Evolutionary conservation across 2,329 filamentous ascomycete genomes (phyloP), one percentile per base, ranked within the genome.

Genomic region (Beauveria sp.): DNA sequence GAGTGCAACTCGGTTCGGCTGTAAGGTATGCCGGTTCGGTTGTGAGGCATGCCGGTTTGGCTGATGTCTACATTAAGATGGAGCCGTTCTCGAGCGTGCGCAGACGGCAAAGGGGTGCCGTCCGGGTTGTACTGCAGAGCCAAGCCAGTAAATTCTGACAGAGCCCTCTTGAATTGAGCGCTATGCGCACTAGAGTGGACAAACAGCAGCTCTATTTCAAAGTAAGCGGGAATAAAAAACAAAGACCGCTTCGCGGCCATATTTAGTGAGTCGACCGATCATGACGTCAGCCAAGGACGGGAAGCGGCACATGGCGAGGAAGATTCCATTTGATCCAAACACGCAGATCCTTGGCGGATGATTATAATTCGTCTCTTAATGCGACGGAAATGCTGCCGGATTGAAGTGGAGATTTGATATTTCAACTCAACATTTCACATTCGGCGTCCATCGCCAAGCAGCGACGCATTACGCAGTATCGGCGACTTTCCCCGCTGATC

Each of bases 251-350:
- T 4, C 12, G 26, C 3, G 37, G 2, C 20, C 26, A 48, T 48
- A 12, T 14, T 12, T 14, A 1, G 9, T 26, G n/a, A 48, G 43
- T 2, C 41, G 9, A 26, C 16, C 28, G 4, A 20, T 12, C 41
- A 56, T 56, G 43, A 56, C 54, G 54, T 56, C 54, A 56, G 54
- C 43, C 43, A 48, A 56, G 54, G 30, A 12, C 28, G 54, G 54
- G 12, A 47, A 16, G 41, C 54, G 54, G 41, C 3, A 47, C 41
- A 16, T 22, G 26, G n/a, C 12, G 26, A 26, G 41, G 16, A 30
- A 37, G 30, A 22, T 30, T 14, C 54, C n/a, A 16, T 34, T 20
- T n/a, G 7, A 41, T 26, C 20, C 34, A 28, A 12, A 4, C 22
- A 26, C 14, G 3, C 7, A 43, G 34, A 37, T 37, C 12, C 34